These are phyloP conservation scores for Auricularia cornea DNA, from an alignment of 768 basidiomycete genomes.

Conservation along the genomic window DNA sequence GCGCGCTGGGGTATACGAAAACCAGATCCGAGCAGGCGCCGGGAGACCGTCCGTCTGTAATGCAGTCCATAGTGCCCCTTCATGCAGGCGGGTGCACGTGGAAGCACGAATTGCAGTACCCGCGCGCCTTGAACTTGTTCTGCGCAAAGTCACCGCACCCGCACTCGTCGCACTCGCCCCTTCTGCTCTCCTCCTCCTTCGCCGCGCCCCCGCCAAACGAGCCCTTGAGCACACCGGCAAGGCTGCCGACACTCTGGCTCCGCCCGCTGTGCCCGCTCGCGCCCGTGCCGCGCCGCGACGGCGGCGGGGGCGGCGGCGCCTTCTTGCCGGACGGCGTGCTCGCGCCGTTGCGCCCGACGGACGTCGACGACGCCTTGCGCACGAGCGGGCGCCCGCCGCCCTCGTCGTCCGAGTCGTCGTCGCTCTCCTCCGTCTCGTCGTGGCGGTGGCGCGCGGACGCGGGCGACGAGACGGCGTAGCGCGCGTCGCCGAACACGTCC, in stretches of 20 bases:
- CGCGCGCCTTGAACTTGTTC: slow-evolving; percentile 56
- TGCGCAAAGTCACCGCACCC: slow-evolving; percentile 53
- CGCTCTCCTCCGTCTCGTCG: slow-evolving; percentile 16
- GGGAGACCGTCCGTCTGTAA: too few relatives aligned
- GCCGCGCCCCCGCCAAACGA: slow-evolving; percentile 13
- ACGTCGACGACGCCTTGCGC: not conserved
- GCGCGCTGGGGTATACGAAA: too few relatives aligned
- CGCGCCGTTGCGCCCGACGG: not conserved
- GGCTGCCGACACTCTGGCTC: slow-evolving; percentile 13
- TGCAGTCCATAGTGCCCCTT: not conserved
- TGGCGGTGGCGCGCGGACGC: slow-evolving; percentile 20
- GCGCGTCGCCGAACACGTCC: slow-evolving; percentile 12
- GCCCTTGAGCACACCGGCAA: slow-evolving; percentile 12
- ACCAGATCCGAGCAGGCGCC: too few relatives aligned
- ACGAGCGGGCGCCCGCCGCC: slow-evolving; percentile 5
- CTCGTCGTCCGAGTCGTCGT: slow-evolving; percentile 16
- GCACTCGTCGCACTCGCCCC: slow-evolving; percentile 14
- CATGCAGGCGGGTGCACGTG: slow-evolving; percentile 31
- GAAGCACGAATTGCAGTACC: slow-evolving; percentile 61
- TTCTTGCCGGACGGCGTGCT: slow-evolving; percentile 29
- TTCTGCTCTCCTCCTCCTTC: slow-evolving; percentile 9
- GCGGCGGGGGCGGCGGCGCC: slow-evolving; percentile 59
- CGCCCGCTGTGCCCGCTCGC: slow-evolving; percentile 27
- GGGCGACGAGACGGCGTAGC: not conserved
- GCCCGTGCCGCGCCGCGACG: slow-evolving; percentile 35